Base-by-base conservation (phyloP, 768 basidiomycete genomes). In the Gautieria morchelliformis region DNA sequence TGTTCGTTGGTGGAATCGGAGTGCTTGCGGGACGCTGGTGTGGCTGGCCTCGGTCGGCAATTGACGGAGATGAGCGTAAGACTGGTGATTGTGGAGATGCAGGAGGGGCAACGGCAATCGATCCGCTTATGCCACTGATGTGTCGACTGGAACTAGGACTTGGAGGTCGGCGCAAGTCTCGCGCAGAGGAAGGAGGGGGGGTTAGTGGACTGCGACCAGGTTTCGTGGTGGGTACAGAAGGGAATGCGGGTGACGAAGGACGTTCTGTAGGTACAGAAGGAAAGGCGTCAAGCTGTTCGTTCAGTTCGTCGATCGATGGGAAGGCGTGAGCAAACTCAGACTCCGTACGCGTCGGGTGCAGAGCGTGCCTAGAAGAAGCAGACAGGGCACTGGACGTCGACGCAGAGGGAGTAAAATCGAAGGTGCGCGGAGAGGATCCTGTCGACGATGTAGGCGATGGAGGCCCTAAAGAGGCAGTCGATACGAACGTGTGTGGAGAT, bases 281-380 rank as follows among this genome's bases (percentile, higher is more conserved):
- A 37, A 83, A 71, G 45, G 68, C 71, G n/a, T 50, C 61, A 80
- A 72, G 73, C 55, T 73, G 69, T 65, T 83, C 82, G 59, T 89
- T 81, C 30, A 90, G 70, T 65, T 89, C 86, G 64, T 87, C 82
- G 63, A 91, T 86, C 9, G 87, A 78, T 0, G 88, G 88, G 60
- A 90, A 91, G n/a, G 77, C 68, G 50, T 80, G 77, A 5, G 77
- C 69, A 63, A 89, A 88, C 35, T 81, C 82, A 8, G 77, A 71
- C n/a, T 60, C 59, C 30, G 59, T 60, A 6, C 53, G 56, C n/a
- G 59, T 44, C 20, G 41, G 20, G 42, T 52, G 52, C 47, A 33
- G 12, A 15, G 24, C 39, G 45, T 20, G 52, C 32, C 48, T 42
- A 27, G 60, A 58, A 24, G 60, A 53, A 27, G 24, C 27, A 57